A percentile compares a stretch with the other conserved stretches of the same genome.
Conservation (phyloP, 768 basidiomycete genomes). For the Phylloporus sp. region DNA sequence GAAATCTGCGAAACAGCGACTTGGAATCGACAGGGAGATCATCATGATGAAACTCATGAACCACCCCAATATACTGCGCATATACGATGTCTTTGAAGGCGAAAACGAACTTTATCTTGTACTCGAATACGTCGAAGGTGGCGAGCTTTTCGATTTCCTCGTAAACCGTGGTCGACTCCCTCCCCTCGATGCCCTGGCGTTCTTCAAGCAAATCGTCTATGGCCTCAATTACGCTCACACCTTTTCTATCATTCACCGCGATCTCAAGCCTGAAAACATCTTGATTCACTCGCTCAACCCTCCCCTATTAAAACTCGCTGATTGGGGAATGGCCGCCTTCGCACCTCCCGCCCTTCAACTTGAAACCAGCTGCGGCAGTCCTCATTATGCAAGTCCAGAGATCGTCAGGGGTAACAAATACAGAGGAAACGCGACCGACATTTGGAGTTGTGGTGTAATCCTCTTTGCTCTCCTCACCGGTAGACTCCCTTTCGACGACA, state of each 20-base stretch:
- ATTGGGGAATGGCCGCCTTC: conserved; percentile 98
- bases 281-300: conserved; percentile 80
- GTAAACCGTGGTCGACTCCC: conserved; percentile 83
- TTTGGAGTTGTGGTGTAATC: conserved; percentile 97
- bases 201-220: conserved; percentile 94
- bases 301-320: conserved; percentile 90
- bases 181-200: conserved; percentile 77
- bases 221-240: conserved; percentile 96
- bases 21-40: conserved; percentile 91
- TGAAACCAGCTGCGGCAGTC: conserved; percentile 94
- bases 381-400: conserved; percentile 96
- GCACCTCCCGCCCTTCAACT: conserved; percentile 80
- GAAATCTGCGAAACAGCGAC: conserved; percentile 75
- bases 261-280: conserved; percentile 97
- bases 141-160: conserved; percentile 95
- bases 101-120: conserved; percentile 88
- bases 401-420: conserved; percentile 91
- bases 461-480: conserved; percentile 88
- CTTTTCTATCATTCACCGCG: conserved; percentile 96
- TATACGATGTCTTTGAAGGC: conserved; percentile 95
- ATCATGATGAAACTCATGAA: conserved; percentile 99
- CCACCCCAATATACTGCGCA: conserved; percentile 92
- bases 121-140: conserved; percentile 92
- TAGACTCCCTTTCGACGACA: conserved; percentile 91
- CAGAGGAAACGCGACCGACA: conserved; percentile 85